Percentiles rank a stretch among this genome's conserved stretches.
Conservation (phyloP, 2,329 filamentous ascomycete genomes). For the Diplodia mutila region DNA sequence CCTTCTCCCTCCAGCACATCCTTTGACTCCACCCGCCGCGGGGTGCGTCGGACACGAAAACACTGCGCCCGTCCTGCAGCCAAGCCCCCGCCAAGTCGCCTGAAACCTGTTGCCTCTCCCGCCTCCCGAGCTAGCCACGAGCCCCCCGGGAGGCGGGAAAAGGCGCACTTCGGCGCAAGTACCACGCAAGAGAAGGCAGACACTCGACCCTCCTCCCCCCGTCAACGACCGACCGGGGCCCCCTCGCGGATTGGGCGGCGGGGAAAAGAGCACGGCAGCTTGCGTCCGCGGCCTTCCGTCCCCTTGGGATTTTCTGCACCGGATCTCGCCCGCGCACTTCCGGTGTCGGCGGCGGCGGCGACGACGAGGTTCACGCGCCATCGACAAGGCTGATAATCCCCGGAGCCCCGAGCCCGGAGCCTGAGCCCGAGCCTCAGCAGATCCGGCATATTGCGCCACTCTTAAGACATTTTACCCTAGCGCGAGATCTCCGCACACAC, state of each 20-base stretch:
- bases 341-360: not conserved
- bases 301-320: conserved; percentile 4
- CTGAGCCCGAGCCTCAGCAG: not conserved
- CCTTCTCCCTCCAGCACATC: too few relatives aligned
- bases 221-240: too few relatives aligned
- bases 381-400: not conserved
- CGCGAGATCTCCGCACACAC: not conserved
- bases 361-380: not conserved
- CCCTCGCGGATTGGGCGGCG: too few relatives aligned
- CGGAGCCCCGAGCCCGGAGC: too few relatives aligned
- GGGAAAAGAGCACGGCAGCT: not conserved
- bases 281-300: not conserved
- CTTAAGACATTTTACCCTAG: not conserved
- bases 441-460: not conserved
- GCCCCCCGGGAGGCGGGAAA: not conserved
- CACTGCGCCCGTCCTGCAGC: not conserved
- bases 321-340: not conserved
- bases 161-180: too few relatives aligned
- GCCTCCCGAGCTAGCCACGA: not conserved
- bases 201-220: not conserved
- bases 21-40: not conserved
- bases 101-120: conserved; percentile 13
- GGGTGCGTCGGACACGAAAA: too few relatives aligned
- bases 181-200: not conserved
- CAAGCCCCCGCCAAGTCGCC: conserved; percentile 5